Conservation (phyloP, 805 yeast genomes). For the Candida endomychidarum region DNA sequence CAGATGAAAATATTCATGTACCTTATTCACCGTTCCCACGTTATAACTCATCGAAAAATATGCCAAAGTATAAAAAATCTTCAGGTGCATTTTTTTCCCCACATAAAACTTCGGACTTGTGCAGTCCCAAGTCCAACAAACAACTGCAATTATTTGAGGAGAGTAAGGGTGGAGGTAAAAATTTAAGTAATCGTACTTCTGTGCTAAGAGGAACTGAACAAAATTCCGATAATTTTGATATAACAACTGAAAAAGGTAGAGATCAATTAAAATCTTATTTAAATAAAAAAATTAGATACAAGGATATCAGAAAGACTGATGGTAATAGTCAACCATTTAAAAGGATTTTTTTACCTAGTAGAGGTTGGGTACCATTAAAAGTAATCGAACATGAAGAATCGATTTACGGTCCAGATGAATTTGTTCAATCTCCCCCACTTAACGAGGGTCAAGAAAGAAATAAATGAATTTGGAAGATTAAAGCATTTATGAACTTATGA, state of each 20-base stretch:
- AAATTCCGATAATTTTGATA: conserved; percentile 21
- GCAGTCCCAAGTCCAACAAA: background rate
- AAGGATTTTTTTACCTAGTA: conserved; percentile 47
- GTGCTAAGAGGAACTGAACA: background rate
- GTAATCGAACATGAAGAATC: conserved; percentile 19
- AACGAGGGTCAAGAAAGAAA: no score
- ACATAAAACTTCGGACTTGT: background rate
- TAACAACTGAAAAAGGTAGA: conserved; percentile 29
- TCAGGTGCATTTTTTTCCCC: background rate
- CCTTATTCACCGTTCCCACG: background rate
- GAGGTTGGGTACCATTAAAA: conserved; percentile 50
- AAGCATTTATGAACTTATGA: no score
- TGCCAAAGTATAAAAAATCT: no score
- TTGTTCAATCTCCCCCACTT: background rate
- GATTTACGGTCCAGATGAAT: conserved; percentile 15
- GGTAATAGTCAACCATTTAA: conserved; percentile 41
- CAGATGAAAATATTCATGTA: background rate
- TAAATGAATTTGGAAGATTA: no score
- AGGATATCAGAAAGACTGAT: conserved; percentile 25
- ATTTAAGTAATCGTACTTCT: no score
- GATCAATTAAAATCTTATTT: conserved; percentile 22
- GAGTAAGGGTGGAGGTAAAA: no score
- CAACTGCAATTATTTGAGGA: background rate
- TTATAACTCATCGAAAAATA: background rate
- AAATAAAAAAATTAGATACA: conserved; percentile 12